phyloP scores from a whole-genome alignment of 73 alveolate species.

The Tetrahymena thermophila region DNA sequence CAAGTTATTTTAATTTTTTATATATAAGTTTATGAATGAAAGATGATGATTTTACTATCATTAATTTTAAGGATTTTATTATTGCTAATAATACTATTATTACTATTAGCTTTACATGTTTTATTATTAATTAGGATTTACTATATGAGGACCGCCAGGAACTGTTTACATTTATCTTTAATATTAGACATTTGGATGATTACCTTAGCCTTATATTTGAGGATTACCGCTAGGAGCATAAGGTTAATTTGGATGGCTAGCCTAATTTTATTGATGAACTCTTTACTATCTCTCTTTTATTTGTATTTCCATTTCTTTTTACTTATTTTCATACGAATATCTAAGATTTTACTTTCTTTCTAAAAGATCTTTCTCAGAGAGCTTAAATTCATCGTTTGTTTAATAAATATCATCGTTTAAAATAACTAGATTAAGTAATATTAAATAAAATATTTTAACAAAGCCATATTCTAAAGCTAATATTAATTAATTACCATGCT shows the following conservation, averaged over 20 bases:
- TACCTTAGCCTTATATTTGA: not conserved
- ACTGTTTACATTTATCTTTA: not conserved
- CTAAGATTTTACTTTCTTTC: not conserved
- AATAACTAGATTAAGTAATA: not conserved
- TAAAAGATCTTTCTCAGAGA: not conserved
- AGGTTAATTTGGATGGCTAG: not conserved
- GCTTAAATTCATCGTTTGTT: not conserved
- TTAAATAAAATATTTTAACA: too few relatives aligned
- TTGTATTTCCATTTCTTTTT: not conserved
- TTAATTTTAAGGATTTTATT: not conserved
- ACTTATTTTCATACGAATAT: not conserved
- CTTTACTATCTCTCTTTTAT: not conserved
- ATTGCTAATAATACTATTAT: not conserved
- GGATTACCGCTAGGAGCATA: not conserved
- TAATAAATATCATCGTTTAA: not conserved
- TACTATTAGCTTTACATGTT: not conserved
- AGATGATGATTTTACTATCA: not conserved
- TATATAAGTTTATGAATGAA: too few relatives aligned
- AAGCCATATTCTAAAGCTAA: not conserved
- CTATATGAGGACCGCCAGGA: not conserved
- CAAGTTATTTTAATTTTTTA: too few relatives aligned
- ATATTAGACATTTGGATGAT: not conserved
- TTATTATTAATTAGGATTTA: not conserved
- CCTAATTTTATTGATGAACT: not conserved
- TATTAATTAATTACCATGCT: not conserved